A percentile compares a stretch with the other conserved stretches of the same genome.
Conservation (phyloP, 1,284 basidiomycete species). For the Cerioporus squamosus region DNA sequence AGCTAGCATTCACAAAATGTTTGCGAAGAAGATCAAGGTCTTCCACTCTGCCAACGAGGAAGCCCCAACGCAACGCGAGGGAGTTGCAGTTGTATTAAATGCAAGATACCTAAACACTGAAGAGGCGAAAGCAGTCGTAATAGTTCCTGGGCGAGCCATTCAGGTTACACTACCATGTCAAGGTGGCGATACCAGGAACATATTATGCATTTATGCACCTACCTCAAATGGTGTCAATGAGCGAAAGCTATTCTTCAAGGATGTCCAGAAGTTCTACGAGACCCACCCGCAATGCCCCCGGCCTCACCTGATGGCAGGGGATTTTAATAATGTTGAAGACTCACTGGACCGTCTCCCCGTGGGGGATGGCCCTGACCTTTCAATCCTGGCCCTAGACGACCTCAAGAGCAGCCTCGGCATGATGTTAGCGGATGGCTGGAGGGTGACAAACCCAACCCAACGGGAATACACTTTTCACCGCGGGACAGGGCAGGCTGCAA, state of each 20-base stretch:
- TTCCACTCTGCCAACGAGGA: not conserved
- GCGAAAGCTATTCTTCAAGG: conserved; percentile 37
- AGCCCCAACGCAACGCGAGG: not conserved
- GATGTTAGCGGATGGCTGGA: conserved; percentile 41
- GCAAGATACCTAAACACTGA: not conserved
- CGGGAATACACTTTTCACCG: conserved; percentile 33
- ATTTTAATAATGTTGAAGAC: conserved; percentile 46
- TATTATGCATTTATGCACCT: conserved; percentile 41
- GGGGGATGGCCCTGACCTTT: conserved; percentile 17
- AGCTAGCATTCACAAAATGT: not conserved
- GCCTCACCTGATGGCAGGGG: conserved; percentile 42
- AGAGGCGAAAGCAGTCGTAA: not conserved
- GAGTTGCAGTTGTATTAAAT: conserved; percentile 4
- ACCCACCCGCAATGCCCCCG: not conserved
- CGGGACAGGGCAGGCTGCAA: conserved; percentile 3
- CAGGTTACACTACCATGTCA: conserved; percentile 20
- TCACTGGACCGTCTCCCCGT: not conserved
- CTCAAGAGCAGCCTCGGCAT: conserved; percentile 7
- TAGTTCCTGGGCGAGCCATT: conserved; percentile 1
- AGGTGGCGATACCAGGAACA: conserved; percentile 2
- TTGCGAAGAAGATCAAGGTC: not conserved
- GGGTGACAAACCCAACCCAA: conserved; percentile 30
- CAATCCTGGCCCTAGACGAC: not conserved
- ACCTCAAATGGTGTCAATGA: conserved; percentile 33
- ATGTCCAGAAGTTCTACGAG: conserved; percentile 18